Evolutionary conservation across 2,329 filamentous ascomycete genomes (phyloP).

Genomic region (Arachnomyces sp.): DNA sequence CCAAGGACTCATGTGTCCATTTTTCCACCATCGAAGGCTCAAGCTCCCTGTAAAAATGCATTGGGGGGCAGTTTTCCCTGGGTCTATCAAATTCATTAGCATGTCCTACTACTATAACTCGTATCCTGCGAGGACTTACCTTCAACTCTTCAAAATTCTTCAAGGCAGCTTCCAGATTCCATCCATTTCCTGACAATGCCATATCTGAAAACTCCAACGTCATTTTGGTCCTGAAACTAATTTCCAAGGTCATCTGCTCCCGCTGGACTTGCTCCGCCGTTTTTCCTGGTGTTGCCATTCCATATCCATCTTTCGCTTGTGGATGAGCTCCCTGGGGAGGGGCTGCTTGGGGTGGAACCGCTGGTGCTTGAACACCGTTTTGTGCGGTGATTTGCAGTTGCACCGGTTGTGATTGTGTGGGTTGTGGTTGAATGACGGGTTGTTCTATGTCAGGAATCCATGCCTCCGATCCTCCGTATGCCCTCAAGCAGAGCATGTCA

Average conservation of each 20-base stretch:
- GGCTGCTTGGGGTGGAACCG: slow-evolving; percentile 15
- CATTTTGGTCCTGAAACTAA: slow-evolving; percentile 73
- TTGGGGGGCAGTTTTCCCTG: slow-evolving; percentile 13
- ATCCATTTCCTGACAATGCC: slow-evolving; percentile 70
- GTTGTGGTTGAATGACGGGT: slow-evolving; percentile 30
- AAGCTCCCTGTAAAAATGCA: slow-evolving; percentile 13
- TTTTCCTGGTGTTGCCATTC: slow-evolving; percentile 35
- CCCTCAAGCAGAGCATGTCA: slow-evolving; percentile 67
- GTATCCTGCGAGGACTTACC: slow-evolving; percentile 36
- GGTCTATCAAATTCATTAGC: slow-evolving; percentile 5
- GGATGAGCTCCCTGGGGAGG: slow-evolving; percentile 18
- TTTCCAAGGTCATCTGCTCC: slow-evolving; percentile 60
- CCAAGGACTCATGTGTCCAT: background rate
- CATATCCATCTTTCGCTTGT: slow-evolving; percentile 31
- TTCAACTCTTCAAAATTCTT: slow-evolving; percentile 67
- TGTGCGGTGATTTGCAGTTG: slow-evolving; percentile 22
- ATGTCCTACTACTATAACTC: background rate
- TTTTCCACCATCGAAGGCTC: background rate
- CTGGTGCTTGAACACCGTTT: slow-evolving; percentile 6
- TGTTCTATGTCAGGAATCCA: slow-evolving; percentile 37
- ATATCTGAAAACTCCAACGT: slow-evolving; percentile 68
- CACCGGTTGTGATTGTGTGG: slow-evolving; percentile 17
- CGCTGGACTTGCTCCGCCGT: slow-evolving; percentile 49
- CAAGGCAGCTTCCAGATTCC: slow-evolving; percentile 70
- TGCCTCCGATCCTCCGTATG: slow-evolving; percentile 51